Evolutionary conservation across 1,139 yeast genomes (phyloP).

Genomic region (Suhomyces bolitotheri): DNA sequence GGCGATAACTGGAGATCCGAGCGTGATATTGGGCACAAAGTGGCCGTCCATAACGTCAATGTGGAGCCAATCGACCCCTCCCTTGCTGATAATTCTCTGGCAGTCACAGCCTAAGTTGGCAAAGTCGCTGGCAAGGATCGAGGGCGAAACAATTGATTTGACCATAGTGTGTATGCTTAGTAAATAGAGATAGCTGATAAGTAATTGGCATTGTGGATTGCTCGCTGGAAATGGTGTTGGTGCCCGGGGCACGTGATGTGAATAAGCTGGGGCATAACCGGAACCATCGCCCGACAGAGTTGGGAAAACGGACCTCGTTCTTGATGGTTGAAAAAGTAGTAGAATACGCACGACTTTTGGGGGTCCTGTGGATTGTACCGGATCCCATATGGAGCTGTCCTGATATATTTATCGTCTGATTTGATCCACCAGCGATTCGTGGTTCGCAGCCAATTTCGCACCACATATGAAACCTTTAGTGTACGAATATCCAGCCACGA

Average conservation of each 20-base stretch:
- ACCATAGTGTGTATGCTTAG: slow-evolving; percentile 52
- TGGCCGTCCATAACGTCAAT: slow-evolving; percentile 99
- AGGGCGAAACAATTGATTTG: slow-evolving; percentile 88
- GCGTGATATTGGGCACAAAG: slow-evolving; percentile 92
- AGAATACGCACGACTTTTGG: too few species aligned
- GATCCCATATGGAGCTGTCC: too few species aligned
- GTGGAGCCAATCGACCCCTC: slow-evolving; percentile 78
- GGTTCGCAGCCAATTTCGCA: too few species aligned
- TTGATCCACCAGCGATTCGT: too few species aligned
- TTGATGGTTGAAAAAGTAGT: too few species aligned
- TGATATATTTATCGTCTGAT: too few species aligned
- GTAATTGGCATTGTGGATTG: not conserved
- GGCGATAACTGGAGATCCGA: slow-evolving; percentile 88
- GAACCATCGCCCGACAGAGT: too few species aligned
- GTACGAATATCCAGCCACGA: too few species aligned
- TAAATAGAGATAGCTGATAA: not conserved
- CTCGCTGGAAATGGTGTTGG: not conserved
- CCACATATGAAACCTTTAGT: too few species aligned
- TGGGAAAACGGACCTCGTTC: too few species aligned
- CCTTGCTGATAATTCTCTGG: slow-evolving; percentile 71
- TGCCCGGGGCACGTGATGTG: not conserved
- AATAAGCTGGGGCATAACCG: too few species aligned
- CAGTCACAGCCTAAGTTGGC: slow-evolving; percentile 88
- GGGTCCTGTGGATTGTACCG: too few species aligned
- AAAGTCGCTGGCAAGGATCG: slow-evolving; percentile 92